Evolutionary conservation across 169 alveolate genomes (phyloP).

Genomic region (Eimeria acervulina): DNA sequence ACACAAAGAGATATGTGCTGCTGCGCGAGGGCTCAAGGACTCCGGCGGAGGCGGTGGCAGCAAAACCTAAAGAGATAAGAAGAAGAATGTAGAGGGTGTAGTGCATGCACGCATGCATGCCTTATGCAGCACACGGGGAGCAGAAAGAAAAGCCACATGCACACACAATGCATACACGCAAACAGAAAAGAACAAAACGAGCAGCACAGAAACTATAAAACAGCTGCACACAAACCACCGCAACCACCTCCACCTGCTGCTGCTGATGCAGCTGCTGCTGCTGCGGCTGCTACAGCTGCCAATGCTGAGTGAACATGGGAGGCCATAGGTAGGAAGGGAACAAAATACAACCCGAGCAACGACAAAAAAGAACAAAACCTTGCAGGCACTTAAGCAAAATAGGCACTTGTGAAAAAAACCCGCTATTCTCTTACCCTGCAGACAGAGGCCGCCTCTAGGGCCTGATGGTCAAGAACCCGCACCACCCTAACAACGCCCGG

Average conservation of each 20-base stretch:
- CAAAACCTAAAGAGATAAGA: neutral
- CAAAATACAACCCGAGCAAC: neutral
- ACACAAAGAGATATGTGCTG: neutral
- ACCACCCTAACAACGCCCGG: conserved; percentile 64
- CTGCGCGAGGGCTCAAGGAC: neutral
- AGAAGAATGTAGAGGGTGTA: neutral
- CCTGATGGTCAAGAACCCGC: conserved; percentile 38
- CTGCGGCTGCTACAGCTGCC: too few species aligned
- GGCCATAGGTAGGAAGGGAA: too few species aligned
- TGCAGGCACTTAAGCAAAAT: neutral
- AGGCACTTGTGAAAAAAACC: neutral
- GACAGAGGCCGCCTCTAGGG: conserved; percentile 13
- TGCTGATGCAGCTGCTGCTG: too few species aligned
- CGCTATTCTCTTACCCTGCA: conserved; percentile 3
- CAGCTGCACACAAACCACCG: neutral
- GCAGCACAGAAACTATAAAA: neutral
- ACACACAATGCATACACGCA: neutral
- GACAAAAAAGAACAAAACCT: neutral
- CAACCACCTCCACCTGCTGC: too few species aligned
- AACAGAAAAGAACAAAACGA: neutral
- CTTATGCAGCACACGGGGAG: neutral
- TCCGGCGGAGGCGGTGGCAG: conserved; percentile 47
- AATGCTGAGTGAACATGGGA: too few species aligned
- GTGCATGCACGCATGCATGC: neutral
- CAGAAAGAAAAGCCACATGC: neutral